Conservation (phyloP, 805 yeast species). For the Candida quercuum region DNA sequence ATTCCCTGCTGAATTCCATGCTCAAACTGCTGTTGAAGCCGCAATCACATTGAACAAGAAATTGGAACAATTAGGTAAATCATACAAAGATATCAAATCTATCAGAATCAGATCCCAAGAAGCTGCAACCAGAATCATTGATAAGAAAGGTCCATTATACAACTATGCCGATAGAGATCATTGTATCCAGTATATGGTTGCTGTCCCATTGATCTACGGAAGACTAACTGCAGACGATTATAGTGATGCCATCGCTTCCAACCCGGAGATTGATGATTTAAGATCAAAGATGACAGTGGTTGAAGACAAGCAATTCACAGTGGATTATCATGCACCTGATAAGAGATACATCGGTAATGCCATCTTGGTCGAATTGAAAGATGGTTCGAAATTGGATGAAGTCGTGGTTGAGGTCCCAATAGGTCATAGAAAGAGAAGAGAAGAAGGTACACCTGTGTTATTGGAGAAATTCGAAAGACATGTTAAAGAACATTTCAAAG, state of each 20-base stretch:
- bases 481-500: constrained; percentile 37
- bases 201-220: constrained; percentile 50
- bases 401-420: constrained; percentile 51
- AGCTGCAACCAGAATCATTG: constrained; percentile 56
- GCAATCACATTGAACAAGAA: constrained; percentile 38
- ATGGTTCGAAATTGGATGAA: constrained; percentile 48
- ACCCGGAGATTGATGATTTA: constrained; percentile 46
- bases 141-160: constrained; percentile 53
- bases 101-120: constrained; percentile 52
- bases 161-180: constrained; percentile 64
- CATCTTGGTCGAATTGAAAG: constrained; percentile 42
- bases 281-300: constrained; percentile 51
- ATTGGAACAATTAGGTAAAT: constrained; percentile 35
- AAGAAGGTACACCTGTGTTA: constrained; percentile 53
- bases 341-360: constrained; percentile 58
- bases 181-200: constrained; percentile 61
- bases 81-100: constrained; percentile 42
- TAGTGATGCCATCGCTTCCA: constrained; percentile 42
- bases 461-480: constrained; percentile 47
- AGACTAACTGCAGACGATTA: constrained; percentile 55
- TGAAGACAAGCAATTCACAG: constrained; percentile 42
- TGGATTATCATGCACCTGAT: constrained; percentile 50
- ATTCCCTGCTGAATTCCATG: constrained; percentile 62
- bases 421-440: constrained; percentile 54
- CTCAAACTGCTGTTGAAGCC: constrained; percentile 61